A percentile compares a stretch with the other conserved stretches of the same genome.
Evolutionary conservation across 768 basidiomycete genomes (phyloP).

Genomic region (Russula lepida): DNA sequence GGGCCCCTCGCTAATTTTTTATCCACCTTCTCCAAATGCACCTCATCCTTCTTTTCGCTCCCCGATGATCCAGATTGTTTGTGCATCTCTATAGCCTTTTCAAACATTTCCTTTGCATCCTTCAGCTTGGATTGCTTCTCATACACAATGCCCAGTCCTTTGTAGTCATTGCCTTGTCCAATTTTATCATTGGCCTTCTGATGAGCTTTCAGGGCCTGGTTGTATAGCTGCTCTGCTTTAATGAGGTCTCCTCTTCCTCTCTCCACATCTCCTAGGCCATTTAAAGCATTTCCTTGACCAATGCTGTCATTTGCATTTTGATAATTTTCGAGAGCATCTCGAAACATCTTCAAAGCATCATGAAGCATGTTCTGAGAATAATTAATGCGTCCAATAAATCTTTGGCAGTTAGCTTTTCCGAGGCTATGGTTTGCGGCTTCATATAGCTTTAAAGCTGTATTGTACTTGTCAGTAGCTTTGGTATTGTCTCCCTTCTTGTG

Average conservation of each 20-base stretch:
- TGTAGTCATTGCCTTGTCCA: constrained; percentile 15
- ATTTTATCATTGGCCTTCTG: constrained; percentile 10
- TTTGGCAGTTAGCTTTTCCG: constrained; percentile 14
- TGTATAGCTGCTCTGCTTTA: constrained; percentile 3
- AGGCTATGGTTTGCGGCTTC: neutral
- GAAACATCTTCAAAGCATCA: constrained; percentile 5
- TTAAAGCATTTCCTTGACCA: constrained; percentile 13
- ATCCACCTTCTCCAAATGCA: neutral
- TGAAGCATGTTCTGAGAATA: neutral
- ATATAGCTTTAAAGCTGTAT: neutral
- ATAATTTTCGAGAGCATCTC: constrained; percentile 8
- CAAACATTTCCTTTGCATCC: constrained; percentile 12
- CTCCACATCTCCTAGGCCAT: constrained; percentile 9
- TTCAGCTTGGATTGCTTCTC: constrained; percentile 2
- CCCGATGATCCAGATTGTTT: neutral
- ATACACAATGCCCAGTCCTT: constrained; percentile 8
- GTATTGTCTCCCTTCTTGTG: neutral
- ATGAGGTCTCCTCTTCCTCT: neutral
- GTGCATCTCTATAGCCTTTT: constrained; percentile 14
- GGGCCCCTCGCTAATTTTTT: neutral
- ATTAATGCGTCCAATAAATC: neutral
- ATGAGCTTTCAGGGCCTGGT: constrained; percentile 2
- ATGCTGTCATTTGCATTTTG: constrained; percentile 1
- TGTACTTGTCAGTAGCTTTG: neutral
- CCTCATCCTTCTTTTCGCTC: constrained; percentile 8